Evolutionary conservation across 495 filamentous ascomycete species (phyloP).

Genomic region (Achaetomiella virescens): DNA sequence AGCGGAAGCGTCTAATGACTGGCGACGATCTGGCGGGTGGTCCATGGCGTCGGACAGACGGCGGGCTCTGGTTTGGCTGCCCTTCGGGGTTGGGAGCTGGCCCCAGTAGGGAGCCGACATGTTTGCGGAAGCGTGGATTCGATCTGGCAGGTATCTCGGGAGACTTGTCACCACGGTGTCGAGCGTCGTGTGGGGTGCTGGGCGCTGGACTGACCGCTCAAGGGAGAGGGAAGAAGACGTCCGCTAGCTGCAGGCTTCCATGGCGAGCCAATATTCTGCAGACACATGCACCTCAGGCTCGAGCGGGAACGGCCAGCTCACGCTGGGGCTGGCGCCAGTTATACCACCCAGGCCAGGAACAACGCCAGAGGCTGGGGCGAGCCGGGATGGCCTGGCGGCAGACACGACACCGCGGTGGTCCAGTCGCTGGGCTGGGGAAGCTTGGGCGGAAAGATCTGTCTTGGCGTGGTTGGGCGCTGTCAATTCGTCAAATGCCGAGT

Average conservation of each 20-base stretch:
- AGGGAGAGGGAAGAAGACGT: no score
- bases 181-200: not conserved
- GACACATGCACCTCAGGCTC: constrained; percentile 41
- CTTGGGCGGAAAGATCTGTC: constrained; percentile 18
- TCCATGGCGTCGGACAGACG: constrained; percentile 39
- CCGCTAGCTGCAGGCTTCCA: constrained; percentile 30
- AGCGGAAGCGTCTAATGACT: constrained; percentile 38
- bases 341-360: not conserved
- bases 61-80: constrained; percentile 31
- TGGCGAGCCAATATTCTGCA: constrained; percentile 36
- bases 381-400: constrained; percentile 5
- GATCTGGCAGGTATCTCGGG: constrained; percentile 1
- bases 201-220: constrained; percentile 6
- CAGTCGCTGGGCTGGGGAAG: not conserved
- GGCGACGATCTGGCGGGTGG: constrained; percentile 29
- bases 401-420: not conserved
- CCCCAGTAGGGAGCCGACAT: constrained; percentile 42
- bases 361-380: not conserved
- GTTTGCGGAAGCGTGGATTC: constrained; percentile 13
- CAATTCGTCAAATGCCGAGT: no score
- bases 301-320: constrained; percentile 11
- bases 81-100: constrained; percentile 35
- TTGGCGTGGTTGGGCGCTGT: constrained; percentile 13
- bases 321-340: constrained; percentile 7
- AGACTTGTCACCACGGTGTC: not conserved